phyloP scores from a whole-genome alignment of 768 basidiomycete genomes.

The Boletus rubropictus region DNA sequence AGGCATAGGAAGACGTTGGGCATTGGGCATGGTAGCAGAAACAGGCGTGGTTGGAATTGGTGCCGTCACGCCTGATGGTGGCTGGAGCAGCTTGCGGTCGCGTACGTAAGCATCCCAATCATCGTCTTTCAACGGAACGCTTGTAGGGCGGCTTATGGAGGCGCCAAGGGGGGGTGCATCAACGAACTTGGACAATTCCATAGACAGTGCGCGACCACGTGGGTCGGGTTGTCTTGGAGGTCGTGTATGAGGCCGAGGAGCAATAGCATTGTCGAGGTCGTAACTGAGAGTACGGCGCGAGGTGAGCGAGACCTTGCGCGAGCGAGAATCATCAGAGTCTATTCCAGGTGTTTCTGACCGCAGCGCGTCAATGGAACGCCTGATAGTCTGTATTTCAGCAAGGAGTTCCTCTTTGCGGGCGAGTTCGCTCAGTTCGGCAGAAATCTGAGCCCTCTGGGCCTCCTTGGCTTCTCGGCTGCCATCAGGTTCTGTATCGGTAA shows the following conservation, averaged over 20 bases:
- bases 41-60: conserved; percentile 63
- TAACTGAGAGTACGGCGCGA: conserved; percentile 65
- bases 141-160: conserved; percentile 62
- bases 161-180: conserved; percentile 42
- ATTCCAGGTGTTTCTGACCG: conserved; percentile 59
- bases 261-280: conserved; percentile 52
- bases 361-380: conserved; percentile 70
- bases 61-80: conserved; percentile 73
- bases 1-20: conserved; percentile 51
- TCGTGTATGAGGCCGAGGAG: conserved; percentile 53
- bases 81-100: conserved; percentile 79
- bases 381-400: conserved; percentile 73
- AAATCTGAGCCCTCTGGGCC: conserved; percentile 32
- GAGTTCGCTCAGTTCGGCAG: conserved; percentile 45
- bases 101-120: conserved; percentile 86
- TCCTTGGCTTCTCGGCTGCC: conserved; percentile 28
- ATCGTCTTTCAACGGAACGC: conserved; percentile 63
- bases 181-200: conserved; percentile 55
- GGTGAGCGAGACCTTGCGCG: conserved; percentile 59
- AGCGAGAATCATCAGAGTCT: conserved; percentile 49
- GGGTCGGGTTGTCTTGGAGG: conserved; percentile 67
- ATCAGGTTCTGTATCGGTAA: conserved; percentile 40
- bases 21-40: conserved; percentile 28
- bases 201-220: conserved; percentile 62
- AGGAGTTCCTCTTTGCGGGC: conserved; percentile 67